Conservation (phyloP, 306 rosid species). For the barrel medic (Medicago truncatula) region DNA sequence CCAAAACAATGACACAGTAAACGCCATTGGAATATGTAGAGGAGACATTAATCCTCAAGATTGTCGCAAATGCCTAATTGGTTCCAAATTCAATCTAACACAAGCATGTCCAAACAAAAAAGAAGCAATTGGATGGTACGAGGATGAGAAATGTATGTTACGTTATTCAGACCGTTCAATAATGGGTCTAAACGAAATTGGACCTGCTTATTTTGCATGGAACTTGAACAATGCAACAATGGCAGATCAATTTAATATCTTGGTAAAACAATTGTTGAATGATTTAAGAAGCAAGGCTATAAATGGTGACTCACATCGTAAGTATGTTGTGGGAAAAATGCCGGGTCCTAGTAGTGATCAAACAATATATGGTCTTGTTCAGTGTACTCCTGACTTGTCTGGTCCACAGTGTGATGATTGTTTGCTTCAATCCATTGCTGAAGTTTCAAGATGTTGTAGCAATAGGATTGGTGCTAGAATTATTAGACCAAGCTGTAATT, state of each 20-base stretch:
- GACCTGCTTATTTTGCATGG: neutral
- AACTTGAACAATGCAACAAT: neutral
- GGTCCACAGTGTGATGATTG: conserved; percentile 31
- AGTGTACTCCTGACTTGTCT: conserved; percentile 51
- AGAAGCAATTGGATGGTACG: neutral
- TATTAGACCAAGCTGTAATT: conserved; percentile 40
- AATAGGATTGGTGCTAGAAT: conserved; percentile 34
- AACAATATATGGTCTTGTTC: conserved; percentile 26
- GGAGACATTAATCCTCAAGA: neutral
- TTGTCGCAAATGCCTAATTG: neutral
- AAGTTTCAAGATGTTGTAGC: neutral
- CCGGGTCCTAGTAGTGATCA: neutral
- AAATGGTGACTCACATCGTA: neutral
- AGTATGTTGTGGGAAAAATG: neutral
- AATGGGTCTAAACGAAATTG: neutral
- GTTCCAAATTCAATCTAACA: neutral
- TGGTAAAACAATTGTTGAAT: neutral
- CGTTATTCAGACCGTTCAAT: neutral
- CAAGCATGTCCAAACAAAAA: neutral
- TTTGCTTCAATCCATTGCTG: neutral
- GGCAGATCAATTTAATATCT: neutral
- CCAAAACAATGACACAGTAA: neutral
- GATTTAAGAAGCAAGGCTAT: neutral
- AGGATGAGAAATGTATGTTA: neutral
- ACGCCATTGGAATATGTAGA: neutral